Evolutionary conservation across 1,139 yeast species (phyloP).

Genomic region (Zygosaccharomyces pseudobailii): DNA sequence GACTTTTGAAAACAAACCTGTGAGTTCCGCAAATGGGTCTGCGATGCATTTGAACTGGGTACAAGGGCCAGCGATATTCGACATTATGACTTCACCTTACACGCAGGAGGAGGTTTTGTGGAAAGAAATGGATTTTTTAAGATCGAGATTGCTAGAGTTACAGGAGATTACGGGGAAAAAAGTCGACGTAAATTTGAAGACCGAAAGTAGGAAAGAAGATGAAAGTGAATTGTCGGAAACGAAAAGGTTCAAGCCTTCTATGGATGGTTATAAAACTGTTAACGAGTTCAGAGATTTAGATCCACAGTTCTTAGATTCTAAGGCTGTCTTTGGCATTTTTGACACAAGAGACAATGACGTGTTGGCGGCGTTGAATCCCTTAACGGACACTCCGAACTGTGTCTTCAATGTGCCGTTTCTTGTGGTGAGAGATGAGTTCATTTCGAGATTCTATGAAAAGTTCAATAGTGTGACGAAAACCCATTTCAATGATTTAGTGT

Average conservation of each 20-base stretch:
- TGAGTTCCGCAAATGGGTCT: slow-evolving; percentile 19
- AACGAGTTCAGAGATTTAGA: slow-evolving; percentile 26
- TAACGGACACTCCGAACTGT: slow-evolving; percentile 13
- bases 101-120: slow-evolving; percentile 23
- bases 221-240: slow-evolving; percentile 4
- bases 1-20: slow-evolving; percentile 22
- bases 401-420: slow-evolving; percentile 14
- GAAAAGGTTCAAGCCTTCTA: slow-evolving; percentile 6
- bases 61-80: slow-evolving; percentile 33
- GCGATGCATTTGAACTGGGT: slow-evolving; percentile 25
- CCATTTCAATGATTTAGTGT: slow-evolving; percentile 11
- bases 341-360: slow-evolving; percentile 7
- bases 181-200: slow-evolving; percentile 17
- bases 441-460: slow-evolving; percentile 16
- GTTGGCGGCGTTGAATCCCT: slow-evolving; percentile 11
- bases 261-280: slow-evolving; percentile 6
- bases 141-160: slow-evolving; percentile 26
- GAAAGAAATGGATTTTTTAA: slow-evolving; percentile 29
- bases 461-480: slow-evolving; percentile 11
- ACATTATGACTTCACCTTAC: slow-evolving; percentile 24
- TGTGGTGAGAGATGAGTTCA: slow-evolving; percentile 19
- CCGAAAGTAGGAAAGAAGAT: slow-evolving; percentile 3
- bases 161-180: slow-evolving; percentile 29
- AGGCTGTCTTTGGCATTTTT: slow-evolving; percentile 18
- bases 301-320: slow-evolving; percentile 23